Base-by-base conservation (phyloP, 2,329 filamentous ascomycete genomes). In the Capronia epimyces region DNA sequence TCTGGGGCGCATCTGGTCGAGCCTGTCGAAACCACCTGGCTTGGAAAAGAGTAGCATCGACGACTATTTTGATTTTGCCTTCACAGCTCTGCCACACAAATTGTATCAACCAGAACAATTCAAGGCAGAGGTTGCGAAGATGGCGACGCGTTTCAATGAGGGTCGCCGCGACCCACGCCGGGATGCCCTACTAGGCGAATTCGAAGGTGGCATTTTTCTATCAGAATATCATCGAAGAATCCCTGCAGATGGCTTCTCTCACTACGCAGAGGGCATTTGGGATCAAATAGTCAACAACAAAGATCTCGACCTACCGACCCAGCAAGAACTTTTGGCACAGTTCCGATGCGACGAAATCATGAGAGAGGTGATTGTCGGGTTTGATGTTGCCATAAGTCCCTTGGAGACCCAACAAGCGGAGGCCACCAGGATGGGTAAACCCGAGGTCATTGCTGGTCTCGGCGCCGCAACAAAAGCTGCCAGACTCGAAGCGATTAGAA, bases 251-350 rank as follows among this genome's bases (percentile, higher is more conserved):
- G 93, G 93, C n/a, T 93, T 97, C 66, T 87, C 91, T 0, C 78
- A 89, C 53, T 98, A 98, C 63, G 90, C 93, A 0, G 83, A 93
- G 66, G 89, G 90, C 34, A 82, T 98, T 39, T 98, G 93, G 93
- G 90, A 97, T 64, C 91, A 97, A 71, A 98, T 98, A 65, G 90
- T 95, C 62, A 87, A 91, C 75, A 98, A 98, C 77, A 98, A 98
- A 71, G 93, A 98, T 65, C 77, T 98, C 48, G 93, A 98, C 69
- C 71, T 98, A 52, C 93, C 93, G 2, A 97, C 93, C 0, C 93
- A 98, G 67, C 93, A 98, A 71, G 93, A 98, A 68, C 78, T 98
- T 40, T 78, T 98, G 46, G 93, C 93, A 9, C 93, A 98, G 68
- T 98, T 97, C 74, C 83, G 93, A 60, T 98, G 93, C 68, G 93